Conservation (phyloP, 495 filamentous ascomycete genomes). For the Penicillium turbatum region DNA sequence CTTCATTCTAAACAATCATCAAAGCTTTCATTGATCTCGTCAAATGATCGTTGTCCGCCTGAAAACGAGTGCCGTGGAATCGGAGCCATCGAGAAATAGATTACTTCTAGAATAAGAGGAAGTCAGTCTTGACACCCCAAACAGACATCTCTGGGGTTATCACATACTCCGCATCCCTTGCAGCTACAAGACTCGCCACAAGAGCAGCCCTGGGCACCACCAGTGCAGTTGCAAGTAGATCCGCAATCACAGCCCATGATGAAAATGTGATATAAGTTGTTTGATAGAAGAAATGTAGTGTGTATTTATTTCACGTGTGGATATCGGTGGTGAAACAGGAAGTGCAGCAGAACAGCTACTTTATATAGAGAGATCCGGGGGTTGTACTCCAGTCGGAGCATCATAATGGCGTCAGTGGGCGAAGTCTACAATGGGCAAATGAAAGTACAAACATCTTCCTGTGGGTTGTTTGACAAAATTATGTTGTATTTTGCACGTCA, state of each 20-base stretch:
- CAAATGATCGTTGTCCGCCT: too few species aligned
- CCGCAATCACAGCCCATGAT: conserved; percentile 43
- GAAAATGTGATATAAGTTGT: background rate
- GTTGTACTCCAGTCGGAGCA: conserved; percentile 7
- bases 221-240: conserved; percentile 35
- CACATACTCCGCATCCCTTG: conserved; percentile 47
- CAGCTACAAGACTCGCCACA: conserved; percentile 40
- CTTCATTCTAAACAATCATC: too few species aligned
- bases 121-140: conserved; percentile 7
- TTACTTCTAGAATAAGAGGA: background rate
- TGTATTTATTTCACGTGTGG: too few species aligned
- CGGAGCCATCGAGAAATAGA: background rate
- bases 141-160: background rate
- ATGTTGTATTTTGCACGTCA: too few species aligned
- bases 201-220: conserved; percentile 37
- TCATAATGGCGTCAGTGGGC: conserved; percentile 23
- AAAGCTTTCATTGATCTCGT: too few species aligned
- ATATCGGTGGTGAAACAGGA: too few species aligned
- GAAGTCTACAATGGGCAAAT: background rate
- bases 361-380: background rate
- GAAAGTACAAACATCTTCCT: too few species aligned
- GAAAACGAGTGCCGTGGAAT: too few species aligned
- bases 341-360: too few species aligned
- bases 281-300: conserved; percentile 3
- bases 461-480: too few species aligned